Evolutionary conservation across 371 early-diverging fungal species (phyloP), one percentile per base, ranked within the genome.

Genomic region (Haplosporangium sp.): DNA sequence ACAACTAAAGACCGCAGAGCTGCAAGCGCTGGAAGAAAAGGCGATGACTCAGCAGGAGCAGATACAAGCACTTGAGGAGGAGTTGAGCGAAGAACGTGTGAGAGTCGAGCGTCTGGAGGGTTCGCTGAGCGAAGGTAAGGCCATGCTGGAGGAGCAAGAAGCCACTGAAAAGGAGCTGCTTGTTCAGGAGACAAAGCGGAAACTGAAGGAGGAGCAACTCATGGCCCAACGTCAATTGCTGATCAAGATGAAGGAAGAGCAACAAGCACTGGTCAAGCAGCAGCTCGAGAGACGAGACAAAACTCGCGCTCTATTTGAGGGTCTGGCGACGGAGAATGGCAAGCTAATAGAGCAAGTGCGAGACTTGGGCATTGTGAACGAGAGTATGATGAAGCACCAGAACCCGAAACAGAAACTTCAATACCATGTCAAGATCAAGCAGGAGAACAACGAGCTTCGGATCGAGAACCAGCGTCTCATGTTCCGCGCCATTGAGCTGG

Each of bases 351-450:
- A 79, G 59, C 80, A 79, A 23, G 80, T 79, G 6, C 80, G 73
- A 6, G 73, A 73, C 47, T 42, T 79, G 20, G 80, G 73, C 50
- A 42, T 69, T 58, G 80, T 79, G 37, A 79, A 72, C 21, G 80
- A 72, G 59, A 68, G 59, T 36, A 79, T 79, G 59, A 71, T 83
- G 74, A 73, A 84, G 66, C 84, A 83, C 55, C 73, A 83, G 60
- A 83, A 83, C 41, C 65, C 67, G 23, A 82, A 75, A 46, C 84
- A 83, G 46, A 83, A 83, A 54, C 79, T 83, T 0, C 83, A 83
- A 64, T 83, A 83, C 29, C 84, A 83, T 47, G 79, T 83, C 57
- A 80, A 83, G 82, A 83, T 83, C 59, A 83, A 83, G 59, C 81
- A 83, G 60, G 84, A 83, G 57, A 83, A 83, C 62, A 83, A 83